These are phyloP conservation scores for Xylaria sp. DNA, from an alignment of 495 filamentous ascomycete species.

Conservation along the genomic window DNA sequence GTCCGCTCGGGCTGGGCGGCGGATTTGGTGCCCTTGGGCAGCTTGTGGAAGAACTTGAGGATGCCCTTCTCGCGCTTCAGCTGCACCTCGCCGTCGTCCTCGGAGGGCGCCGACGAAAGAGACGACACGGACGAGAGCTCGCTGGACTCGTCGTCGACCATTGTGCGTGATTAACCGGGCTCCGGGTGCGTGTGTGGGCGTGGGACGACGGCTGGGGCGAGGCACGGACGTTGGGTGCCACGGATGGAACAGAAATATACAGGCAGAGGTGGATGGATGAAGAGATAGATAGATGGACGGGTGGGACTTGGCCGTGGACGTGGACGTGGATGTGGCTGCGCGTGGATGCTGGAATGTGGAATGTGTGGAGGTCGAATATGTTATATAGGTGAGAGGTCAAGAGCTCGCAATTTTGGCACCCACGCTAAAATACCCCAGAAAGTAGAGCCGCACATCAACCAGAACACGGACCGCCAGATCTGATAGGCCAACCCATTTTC, in stretches of 20 bases:
- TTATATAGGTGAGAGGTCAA: slow-evolving; percentile 21
- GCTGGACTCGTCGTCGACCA: slow-evolving; percentile 62
- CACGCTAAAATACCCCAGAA: slow-evolving; percentile 44
- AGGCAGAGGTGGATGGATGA: not conserved
- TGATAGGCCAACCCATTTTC: slow-evolving; percentile 41
- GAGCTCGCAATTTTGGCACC: slow-evolving; percentile 34
- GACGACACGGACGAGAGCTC: slow-evolving; percentile 63
- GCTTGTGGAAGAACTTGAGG: slow-evolving; percentile 64
- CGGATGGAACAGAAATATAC: not conserved
- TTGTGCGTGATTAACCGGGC: slow-evolving; percentile 31
- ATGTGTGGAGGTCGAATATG: slow-evolving; percentile 32
- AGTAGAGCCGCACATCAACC: slow-evolving; percentile 45
- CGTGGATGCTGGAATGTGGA: slow-evolving; percentile 33
- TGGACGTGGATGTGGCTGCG: slow-evolving; percentile 28
- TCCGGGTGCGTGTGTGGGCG: not conserved
- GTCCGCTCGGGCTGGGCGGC: slow-evolving; percentile 47
- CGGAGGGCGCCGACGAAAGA: slow-evolving; percentile 59
- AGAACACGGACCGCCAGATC: slow-evolving; percentile 35
- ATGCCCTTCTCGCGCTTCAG: slow-evolving; percentile 59
- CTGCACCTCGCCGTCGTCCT: slow-evolving; percentile 58
- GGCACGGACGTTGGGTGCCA: not conserved
- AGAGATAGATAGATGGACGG: slow-evolving; percentile 30
- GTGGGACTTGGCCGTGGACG: slow-evolving; percentile 21
- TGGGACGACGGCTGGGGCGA: not conserved
- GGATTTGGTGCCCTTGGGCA: slow-evolving; percentile 45